A percentile compares a stretch with the other conserved stretches of the same genome.
Conservation (phyloP, 129 eudicot species). For the Pulicaria dysenterica region DNA sequence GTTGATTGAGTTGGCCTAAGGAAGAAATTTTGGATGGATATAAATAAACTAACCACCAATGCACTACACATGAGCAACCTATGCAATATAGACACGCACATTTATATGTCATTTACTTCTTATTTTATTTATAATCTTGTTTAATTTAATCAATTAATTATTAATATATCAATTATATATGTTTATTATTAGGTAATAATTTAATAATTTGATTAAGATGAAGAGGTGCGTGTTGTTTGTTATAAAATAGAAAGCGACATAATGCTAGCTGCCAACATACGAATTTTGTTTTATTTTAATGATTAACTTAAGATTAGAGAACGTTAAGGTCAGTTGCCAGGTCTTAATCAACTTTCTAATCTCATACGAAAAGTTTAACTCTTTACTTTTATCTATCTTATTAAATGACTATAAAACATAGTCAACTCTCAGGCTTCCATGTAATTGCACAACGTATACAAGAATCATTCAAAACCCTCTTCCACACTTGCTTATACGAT, state of each 20-base stretch:
- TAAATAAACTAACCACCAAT: constrained; percentile 31
- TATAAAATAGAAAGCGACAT: constrained; percentile 23
- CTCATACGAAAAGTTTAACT: background rate
- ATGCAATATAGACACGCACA: constrained; percentile 28
- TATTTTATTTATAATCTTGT: constrained; percentile 11
- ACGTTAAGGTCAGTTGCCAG: constrained; percentile 34
- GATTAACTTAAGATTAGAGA: constrained; percentile 17
- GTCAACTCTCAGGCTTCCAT: background rate
- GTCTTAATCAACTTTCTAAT: constrained; percentile 26
- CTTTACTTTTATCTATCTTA: background rate
- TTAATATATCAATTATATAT: background rate
- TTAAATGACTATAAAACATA: background rate
- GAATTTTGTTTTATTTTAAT: background rate
- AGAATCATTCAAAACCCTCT: background rate
- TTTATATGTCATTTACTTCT: background rate
- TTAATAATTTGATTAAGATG: constrained; percentile 19
- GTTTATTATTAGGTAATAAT: background rate
- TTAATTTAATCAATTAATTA: background rate
- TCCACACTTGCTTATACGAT: background rate
- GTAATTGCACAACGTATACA: background rate
- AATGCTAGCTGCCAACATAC: constrained; percentile 21
- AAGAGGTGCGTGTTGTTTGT: constrained; percentile 30
- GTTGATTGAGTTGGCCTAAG: background rate
- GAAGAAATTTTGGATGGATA: constrained; percentile 16
- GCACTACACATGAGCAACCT: constrained; percentile 47